Evolutionary conservation across 495 filamentous ascomycete species (phyloP).

Genomic region (Xylaria intraflava): DNA sequence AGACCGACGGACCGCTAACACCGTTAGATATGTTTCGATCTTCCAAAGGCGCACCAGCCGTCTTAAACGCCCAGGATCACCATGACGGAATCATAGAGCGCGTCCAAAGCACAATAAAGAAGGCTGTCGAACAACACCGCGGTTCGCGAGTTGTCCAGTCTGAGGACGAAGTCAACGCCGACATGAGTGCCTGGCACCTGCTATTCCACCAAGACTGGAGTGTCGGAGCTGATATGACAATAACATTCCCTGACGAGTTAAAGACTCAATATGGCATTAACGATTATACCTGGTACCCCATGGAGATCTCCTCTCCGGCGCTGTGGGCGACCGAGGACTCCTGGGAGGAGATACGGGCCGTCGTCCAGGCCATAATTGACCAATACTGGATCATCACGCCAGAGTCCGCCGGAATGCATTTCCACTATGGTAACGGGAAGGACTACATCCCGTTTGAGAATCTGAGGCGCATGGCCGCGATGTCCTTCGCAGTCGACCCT

Average conservation of each 20-base stretch:
- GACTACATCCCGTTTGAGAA: neutral
- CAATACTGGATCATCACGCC: constrained; percentile 4
- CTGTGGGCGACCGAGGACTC: constrained; percentile 11
- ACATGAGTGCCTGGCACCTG: neutral
- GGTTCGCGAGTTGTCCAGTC: neutral
- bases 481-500: constrained; percentile 14
- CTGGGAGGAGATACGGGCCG: constrained; percentile 10
- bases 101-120: neutral
- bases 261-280: neutral
- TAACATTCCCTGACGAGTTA: neutral
- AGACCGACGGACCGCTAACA: neutral
- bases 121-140: neutral
- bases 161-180: neutral
- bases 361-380: constrained; percentile 9
- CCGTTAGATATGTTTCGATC: neutral
- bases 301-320: constrained; percentile 14
- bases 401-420: constrained; percentile 7
- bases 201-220: neutral
- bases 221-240: neutral
- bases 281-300: constrained; percentile 3
- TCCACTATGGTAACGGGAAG: constrained; percentile 15
- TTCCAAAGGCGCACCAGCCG: neutral
- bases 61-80: neutral
- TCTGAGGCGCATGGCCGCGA: constrained; percentile 8
- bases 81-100: neutral